Evolutionary conservation across 129 eudicot species (phyloP).

Genomic region (Escallonia rubra): DNA sequence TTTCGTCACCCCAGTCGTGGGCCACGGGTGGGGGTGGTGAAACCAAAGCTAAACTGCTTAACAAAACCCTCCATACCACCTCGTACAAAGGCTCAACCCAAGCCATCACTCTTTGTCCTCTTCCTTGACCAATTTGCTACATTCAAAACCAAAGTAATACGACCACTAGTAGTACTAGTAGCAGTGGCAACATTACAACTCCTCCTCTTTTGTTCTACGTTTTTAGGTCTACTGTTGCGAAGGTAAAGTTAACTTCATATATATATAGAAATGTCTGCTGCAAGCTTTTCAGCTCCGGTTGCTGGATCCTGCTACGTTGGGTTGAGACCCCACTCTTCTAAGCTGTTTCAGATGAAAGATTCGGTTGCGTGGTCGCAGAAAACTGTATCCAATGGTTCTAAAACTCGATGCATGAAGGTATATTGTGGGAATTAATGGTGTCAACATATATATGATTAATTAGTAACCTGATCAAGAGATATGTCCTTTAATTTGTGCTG

Average conservation of each 20-base stretch:
- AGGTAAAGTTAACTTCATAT: background rate
- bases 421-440: background rate
- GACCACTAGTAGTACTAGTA: too few species aligned
- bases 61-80: too few species aligned
- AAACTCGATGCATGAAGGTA: slow-evolving; percentile 56
- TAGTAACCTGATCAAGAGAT: background rate
- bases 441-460: background rate
- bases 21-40: too few species aligned
- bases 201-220: too few species aligned
- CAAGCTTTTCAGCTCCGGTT: slow-evolving; percentile 22
- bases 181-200: too few species aligned
- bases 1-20: too few species aligned
- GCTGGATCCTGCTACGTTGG: slow-evolving; percentile 32
- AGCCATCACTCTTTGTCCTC: too few species aligned
- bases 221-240: too few species aligned
- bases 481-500: background rate
- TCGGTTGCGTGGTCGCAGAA: slow-evolving; percentile 36
- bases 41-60: too few species aligned
- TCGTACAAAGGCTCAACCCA: too few species aligned
- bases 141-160: too few species aligned
- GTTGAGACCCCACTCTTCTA: slow-evolving; percentile 21
- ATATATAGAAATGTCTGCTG: slow-evolving; percentile 47
- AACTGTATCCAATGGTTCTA: slow-evolving; percentile 54
- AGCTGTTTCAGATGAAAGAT: slow-evolving; percentile 32
- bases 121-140: too few species aligned